Evolutionary conservation across 805 yeast species (phyloP).

Genomic region (Candida ponderosae): DNA sequence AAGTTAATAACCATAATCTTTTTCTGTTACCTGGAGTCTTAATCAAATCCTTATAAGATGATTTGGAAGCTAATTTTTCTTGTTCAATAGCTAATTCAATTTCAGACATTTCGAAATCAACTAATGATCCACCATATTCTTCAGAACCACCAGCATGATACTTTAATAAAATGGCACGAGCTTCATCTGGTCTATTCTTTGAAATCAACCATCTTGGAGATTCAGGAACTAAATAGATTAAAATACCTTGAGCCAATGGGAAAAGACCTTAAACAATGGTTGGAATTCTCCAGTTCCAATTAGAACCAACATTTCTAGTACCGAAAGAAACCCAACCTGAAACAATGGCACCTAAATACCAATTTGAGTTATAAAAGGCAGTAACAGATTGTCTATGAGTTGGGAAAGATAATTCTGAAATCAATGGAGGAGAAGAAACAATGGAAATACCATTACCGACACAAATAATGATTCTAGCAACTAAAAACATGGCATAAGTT

Average conservation of each 20-base stretch:
- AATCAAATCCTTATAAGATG: constrained; percentile 32
- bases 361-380: constrained; percentile 40
- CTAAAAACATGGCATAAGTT: constrained; percentile 9
- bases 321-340: constrained; percentile 48
- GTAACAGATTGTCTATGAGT: constrained; percentile 33
- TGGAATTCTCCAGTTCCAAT: constrained; percentile 49
- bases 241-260: constrained; percentile 32
- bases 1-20: constrained; percentile 28
- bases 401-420: constrained; percentile 45
- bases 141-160: constrained; percentile 30
- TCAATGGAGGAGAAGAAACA: constrained; percentile 39
- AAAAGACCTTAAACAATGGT: constrained; percentile 40
- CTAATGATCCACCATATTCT: constrained; percentile 15
- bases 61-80: constrained; percentile 26
- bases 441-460: constrained; percentile 34
- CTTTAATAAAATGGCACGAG: constrained; percentile 30
- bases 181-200: constrained; percentile 34
- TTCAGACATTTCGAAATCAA: constrained; percentile 32
- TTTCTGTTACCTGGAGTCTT: constrained; percentile 31
- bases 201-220: constrained; percentile 38
- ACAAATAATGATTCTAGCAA: constrained; percentile 38
- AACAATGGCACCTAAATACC: constrained; percentile 47
- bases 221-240: constrained; percentile 37
- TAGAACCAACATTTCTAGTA: constrained; percentile 21
- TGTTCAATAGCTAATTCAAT: constrained; percentile 31